These are phyloP conservation scores for Posidonia australis DNA, from an alignment of 106 monocot species.

Conservation along the genomic window DNA sequence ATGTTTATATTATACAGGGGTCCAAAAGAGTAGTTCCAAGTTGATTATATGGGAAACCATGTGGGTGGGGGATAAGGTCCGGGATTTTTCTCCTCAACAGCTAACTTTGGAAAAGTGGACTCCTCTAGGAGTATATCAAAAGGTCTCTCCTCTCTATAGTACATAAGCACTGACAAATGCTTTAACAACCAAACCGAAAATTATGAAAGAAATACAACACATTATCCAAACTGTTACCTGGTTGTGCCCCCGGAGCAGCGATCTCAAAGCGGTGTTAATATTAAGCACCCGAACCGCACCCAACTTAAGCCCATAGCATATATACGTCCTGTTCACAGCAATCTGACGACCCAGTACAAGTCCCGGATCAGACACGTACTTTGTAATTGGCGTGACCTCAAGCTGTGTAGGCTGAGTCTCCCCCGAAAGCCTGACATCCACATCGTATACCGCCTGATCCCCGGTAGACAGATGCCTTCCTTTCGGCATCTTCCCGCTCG, in stretches of 20 bases:
- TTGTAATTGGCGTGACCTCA: constrained; percentile 95
- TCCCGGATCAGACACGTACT: constrained; percentile 84
- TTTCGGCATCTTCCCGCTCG: constrained; percentile 66
- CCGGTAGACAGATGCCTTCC: constrained; percentile 48
- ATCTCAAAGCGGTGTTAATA: constrained; percentile 79
- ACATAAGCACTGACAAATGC: no score
- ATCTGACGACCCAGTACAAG: constrained; percentile 94
- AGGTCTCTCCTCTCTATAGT: no score
- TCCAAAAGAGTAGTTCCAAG: no score
- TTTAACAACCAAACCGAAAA: no score
- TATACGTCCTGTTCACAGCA: constrained; percentile 84
- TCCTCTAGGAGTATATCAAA: no score
- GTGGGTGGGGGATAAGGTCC: no score
- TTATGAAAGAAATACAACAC: no score
- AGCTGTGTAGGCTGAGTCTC: constrained; percentile 77
- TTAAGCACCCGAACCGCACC: constrained; percentile 84
- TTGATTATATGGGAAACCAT: no score
- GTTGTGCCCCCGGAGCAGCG: constrained; percentile 74
- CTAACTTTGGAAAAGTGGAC: no score
- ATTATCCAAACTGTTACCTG: constrained; percentile 35
- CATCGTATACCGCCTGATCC: constrained; percentile 62
- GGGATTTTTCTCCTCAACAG: no score
- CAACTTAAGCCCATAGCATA: constrained; percentile 82
- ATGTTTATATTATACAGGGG: no score
- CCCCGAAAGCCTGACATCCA: constrained; percentile 59